Base-by-base conservation (phyloP, 805 yeast species). In the Kuraishia borneana region DNA sequence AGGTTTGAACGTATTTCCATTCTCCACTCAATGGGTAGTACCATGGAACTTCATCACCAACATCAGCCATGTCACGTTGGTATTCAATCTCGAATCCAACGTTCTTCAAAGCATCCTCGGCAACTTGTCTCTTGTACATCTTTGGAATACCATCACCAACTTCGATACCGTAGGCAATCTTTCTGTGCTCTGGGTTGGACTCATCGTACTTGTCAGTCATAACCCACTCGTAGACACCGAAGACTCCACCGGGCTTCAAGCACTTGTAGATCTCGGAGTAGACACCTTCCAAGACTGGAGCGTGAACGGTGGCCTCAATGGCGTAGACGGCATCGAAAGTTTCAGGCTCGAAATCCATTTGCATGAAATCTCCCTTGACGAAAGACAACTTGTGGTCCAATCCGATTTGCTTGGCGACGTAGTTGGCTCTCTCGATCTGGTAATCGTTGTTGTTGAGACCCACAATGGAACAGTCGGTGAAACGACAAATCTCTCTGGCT, bases 171-270 rank as follows among this genome's bases (percentile, higher is more conserved):
- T 89, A 89, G 21, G 95, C 92, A 44, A 92, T 83, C 55, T 80
- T 81, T 62, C 96, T 83, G 65, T 92, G 98, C 59, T 76, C 88
- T 47, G 76, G 73, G 60, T 84, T 85, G 39, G 60, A 61, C 62
- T 83, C 94, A 56, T 92, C 97, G 57, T 85, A 92, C 33, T 64
- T 69, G 50, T 87, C 95, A 41, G 97, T 92, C 95, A 92, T 83
- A 43, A 92, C 97, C 98, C 98, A 92, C 64, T 92, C 98, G 65
- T 92, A 92, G 35, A 92, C 97, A 56, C 96, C 98, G 46, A 92
- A 92, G 32, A 69, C 75, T 59, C 98, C 98, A 54, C 97, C 97
- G 48, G 98, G 97, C 64, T 92, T 92, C 60, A 89, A 72, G 13
- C 85, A 96, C 56, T 84, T 84, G 75, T 75, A 92, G 53, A 89